Evolutionary conservation across 1,139 yeast genomes (phyloP), one percentile per base, ranked within the genome.

Genomic region (Yamadazyma buinensis): DNA sequence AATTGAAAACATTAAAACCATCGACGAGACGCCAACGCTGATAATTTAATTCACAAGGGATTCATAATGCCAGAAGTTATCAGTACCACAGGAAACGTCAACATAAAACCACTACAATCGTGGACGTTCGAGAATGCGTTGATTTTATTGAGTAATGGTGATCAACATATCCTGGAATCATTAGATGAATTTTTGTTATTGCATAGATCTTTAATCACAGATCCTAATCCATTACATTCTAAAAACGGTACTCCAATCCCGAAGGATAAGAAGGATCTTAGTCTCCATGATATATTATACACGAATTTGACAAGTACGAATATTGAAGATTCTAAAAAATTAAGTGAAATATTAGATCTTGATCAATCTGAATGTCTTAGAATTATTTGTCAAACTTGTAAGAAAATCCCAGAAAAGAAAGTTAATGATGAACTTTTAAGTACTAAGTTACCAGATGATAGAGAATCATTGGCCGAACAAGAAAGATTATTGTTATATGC

Each of bases 71-170:
- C 39, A 31, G 37, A 34, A 21, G n/a, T 22, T n/a, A 28, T 17
- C 19, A 17, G 25, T 18, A 27, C 14, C 13, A 32, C 22, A 17
- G 11, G 17, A 7, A 37, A 36, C 12, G 13, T 38, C 13, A 40
- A 17, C 36, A 43, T 40, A 13, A 64, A 63, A 34, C 70, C 72
- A 13, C 63, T 67, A 3, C 65, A 62, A 35, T 49, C 52, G 26
- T 61, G 77, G 77, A 64, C 70, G 1, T 64, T 70, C 41, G 68
- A 62, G 33, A 67, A 64, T 44, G 74, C 71, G 2, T 52, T 64
- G 27, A 44, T 60, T 4, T 49, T 69, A 12, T 47, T 71, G 34
- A 51, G 50, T 35, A 47, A 57, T n/a, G 49, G 59, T 29, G 67
- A 62, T 37, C 61, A 61, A 28, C 58, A 57, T 35, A 56, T 61